Evolutionary conservation across 2,329 filamentous ascomycete species (phyloP), one percentile per base, ranked within the genome.

Genomic region (Aureobasidium zeae): DNA sequence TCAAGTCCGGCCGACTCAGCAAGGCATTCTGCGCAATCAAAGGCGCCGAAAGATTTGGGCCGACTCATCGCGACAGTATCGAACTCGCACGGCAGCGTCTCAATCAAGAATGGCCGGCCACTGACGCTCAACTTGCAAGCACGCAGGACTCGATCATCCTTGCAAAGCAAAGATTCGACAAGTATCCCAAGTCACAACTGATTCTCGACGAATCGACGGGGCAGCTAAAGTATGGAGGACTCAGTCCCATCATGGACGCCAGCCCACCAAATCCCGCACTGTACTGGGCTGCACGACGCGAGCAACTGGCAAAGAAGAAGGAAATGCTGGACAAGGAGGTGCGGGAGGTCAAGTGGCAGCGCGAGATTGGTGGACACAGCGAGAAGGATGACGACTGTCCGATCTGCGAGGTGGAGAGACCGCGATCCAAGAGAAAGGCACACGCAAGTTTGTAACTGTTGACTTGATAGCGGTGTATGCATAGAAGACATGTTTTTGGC

Each of bases 201-300:
- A 26, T 32, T 9, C 10, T 32, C 17, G 24, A 39, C 11, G 28
- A 17, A 5, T 16, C 21, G 10, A 44, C 42, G 8, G 26, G 36
- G 17, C 52, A 48, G 39, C 47, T 45, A 13, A 48, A 50, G 26
- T 50, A 52, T n/a, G 53, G 54, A 6, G 54, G 51, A 2, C 47
- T 60, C 32, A 52, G 49, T 34, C 49, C 57, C 3, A 58, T 59
- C 33, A 32, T 48, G n/a, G 57, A 60, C 48, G 49, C 54, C 15
- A 55, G 51, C 26, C 57, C 57, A n/a, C 55, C 57, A 12, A 49
- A 50, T 21, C 21, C 41, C 8, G 24, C 21, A 4, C 10, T 29
- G 3, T 28, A 44, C 24, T 16, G 8, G 25, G 25, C 32, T 9
- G 24, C 19, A 32, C 24, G 39, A 34, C 31, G 41, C 19, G 22